Evolutionary conservation across 345 rosid species (phyloP), one percentile per base, ranked within the genome.

Genomic region (Litchi chinensis): DNA sequence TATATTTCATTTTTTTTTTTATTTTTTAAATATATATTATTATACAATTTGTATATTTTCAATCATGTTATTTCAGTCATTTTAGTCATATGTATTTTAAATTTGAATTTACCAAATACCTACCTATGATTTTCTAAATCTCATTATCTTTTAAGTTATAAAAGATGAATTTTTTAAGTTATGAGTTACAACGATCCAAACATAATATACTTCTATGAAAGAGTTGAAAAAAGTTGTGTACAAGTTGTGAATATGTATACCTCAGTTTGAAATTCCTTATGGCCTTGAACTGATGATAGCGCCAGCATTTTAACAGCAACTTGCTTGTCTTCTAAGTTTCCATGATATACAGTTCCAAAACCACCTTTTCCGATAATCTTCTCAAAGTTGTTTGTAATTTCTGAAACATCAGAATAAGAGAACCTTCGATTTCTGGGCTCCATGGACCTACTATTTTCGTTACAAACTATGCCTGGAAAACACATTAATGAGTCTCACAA

Each of bases 221-320:
- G 9, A 41, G 44, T 41, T 5, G 9, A 41, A 19, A 68, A 68
- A 41, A 68, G 16, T 67, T 18, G 13, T 16, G 11, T 28, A 22
- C 40, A n/a, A 32, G 9, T 6, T 60, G 18, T 18, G 6, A 4
- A 19, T 0, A 19, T 19, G 6, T 1, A 18, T 0, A 91, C 94
- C 89, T 91, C 95, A 0, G 88, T 78, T 65, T 74, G 87, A 71
- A 89, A 89, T 78, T 89, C 71, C n/a, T 76, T 85, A 69, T 71
- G 76, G 3, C 91, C 89, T 76, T 89, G 89, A 52, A 67, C 43
- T 63, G 95, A 86, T 32, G 82, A 77, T 71, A 50, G 70, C 60
- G 93, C 89, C 9, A 87, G 81, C 83, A 89, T 22, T 63, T 89
- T 88, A 12, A 91, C 90, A 1, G 90, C 95, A 3, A 91, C 90